These are phyloP conservation scores for Paecilomyces formosus DNA, from an alignment of 2,329 filamentous ascomycete species.

Conservation along the genomic window DNA sequence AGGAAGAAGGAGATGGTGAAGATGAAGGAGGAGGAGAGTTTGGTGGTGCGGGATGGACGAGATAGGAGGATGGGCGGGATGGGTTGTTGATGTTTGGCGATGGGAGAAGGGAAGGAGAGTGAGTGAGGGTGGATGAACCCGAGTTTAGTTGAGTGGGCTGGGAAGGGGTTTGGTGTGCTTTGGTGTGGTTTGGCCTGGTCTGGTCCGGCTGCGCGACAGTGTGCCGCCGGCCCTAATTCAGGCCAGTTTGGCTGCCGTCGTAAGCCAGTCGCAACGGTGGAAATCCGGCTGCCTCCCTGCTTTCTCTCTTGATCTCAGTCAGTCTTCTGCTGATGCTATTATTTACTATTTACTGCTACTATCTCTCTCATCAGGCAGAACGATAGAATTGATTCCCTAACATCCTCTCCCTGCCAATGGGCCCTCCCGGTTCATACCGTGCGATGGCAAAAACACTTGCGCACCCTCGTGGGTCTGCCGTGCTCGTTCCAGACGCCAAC, in stretches of 20 bases:
- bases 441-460: conserved; percentile 5
- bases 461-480: conserved; percentile 2
- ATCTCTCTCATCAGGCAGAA: background rate
- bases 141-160: conserved; percentile 4
- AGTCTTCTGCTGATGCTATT: too few species aligned
- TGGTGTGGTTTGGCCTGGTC: too few species aligned
- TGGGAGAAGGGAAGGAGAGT: conserved; percentile 11
- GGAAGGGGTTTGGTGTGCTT: conserved; percentile 2
- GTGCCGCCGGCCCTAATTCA: conserved; percentile 1
- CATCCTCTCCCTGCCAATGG: background rate
- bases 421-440: background rate
- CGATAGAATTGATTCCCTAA: background rate
- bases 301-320: too few species aligned
- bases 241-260: too few species aligned
- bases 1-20: conserved; percentile 30
- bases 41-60: conserved; percentile 18
- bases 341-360: too few species aligned
- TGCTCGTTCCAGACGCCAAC: background rate
- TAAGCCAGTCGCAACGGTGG: background rate
- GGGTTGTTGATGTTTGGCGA: conserved; percentile 20
- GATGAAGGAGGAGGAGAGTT: conserved; percentile 23
- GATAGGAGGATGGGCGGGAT: conserved; percentile 8
- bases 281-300: background rate
- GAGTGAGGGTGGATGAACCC: conserved; percentile 10
- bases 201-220: conserved; percentile 5